Percentiles rank a stretch among this genome's conserved stretches.
Conservation (phyloP, 768 basidiomycete genomes). For the Amylocystis lapponica region DNA sequence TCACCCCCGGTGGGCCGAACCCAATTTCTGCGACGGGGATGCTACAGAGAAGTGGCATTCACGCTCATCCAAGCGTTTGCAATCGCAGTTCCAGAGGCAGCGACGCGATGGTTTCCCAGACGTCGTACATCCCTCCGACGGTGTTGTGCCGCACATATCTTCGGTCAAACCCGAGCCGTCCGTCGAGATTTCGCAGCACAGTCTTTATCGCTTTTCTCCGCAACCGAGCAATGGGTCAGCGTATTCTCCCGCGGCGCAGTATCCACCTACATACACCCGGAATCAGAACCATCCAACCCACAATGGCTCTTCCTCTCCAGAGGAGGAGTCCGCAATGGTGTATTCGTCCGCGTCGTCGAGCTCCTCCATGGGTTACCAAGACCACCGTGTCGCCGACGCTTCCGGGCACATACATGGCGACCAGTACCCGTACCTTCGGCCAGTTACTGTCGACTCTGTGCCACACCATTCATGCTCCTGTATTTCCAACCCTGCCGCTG, state of each 20-base stretch:
- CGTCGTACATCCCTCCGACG: constrained; percentile 11
- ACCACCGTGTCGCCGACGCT: constrained; percentile 12
- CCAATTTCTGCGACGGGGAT: constrained; percentile 73
- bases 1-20: constrained; percentile 82
- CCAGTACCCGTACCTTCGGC: constrained; percentile 20
- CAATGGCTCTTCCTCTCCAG: constrained; percentile 13
- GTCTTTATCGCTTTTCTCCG: constrained; percentile 67
- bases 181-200: constrained; percentile 37
- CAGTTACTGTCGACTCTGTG: constrained; percentile 20
- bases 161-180: constrained; percentile 49
- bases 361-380: constrained; percentile 20
- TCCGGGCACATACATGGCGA: constrained; percentile 10
- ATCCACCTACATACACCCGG: constrained; percentile 7
- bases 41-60: constrained; percentile 85
- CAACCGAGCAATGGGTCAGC: no score
- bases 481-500: constrained; percentile 54
- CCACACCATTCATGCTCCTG: constrained; percentile 52
- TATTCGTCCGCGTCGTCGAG: constrained; percentile 19
- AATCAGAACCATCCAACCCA: constrained; percentile 9
- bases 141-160: constrained; percentile 7
- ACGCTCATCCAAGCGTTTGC: constrained; percentile 62
- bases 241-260: not conserved
- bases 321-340: constrained; percentile 14
- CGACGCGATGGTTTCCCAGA: constrained; percentile 19
- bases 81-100: constrained; percentile 20